Conservation (phyloP, 306 rosid species). For the Rosa multiflora region DNA sequence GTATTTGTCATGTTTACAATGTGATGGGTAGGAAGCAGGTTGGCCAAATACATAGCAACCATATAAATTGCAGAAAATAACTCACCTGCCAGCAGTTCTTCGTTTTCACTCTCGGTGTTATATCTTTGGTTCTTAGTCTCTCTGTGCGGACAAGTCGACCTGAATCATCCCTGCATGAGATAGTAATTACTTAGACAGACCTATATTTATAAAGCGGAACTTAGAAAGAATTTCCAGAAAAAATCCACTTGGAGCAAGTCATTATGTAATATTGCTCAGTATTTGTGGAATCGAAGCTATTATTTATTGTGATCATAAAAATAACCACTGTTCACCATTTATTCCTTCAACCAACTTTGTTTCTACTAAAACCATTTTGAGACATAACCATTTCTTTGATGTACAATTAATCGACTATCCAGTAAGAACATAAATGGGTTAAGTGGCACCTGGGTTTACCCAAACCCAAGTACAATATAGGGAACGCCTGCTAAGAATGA, state of each 20-base stretch:
- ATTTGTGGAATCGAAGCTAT: neutral
- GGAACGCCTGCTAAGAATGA: slow-evolving; percentile 96
- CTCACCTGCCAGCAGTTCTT: slow-evolving; percentile 97
- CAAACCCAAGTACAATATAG: slow-evolving; percentile 83
- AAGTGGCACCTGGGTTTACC: slow-evolving; percentile 45
- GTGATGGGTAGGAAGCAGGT: neutral
- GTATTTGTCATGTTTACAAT: neutral
- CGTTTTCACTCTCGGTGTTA: slow-evolving; percentile 85
- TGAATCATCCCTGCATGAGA: neutral
- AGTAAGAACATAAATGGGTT: slow-evolving; percentile 10
- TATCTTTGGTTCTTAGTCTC: slow-evolving; percentile 87
- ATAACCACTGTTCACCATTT: neutral
- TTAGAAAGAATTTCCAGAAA: neutral
- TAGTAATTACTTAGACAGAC: slow-evolving; percentile 19
- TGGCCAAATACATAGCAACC: neutral
- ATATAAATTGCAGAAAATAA: slow-evolving; percentile 9
- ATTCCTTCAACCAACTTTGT: neutral
- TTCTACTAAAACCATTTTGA: slow-evolving; percentile 10
- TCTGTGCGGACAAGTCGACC: slow-evolving; percentile 92
- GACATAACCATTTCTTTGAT: neutral
- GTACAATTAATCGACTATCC: neutral
- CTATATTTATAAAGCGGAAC: neutral
- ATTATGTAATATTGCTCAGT: neutral
- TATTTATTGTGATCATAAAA: neutral
- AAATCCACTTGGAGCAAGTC: neutral